phyloP scores from a whole-genome alignment of 805 yeast genomes.

The Candida parachauliodes region DNA sequence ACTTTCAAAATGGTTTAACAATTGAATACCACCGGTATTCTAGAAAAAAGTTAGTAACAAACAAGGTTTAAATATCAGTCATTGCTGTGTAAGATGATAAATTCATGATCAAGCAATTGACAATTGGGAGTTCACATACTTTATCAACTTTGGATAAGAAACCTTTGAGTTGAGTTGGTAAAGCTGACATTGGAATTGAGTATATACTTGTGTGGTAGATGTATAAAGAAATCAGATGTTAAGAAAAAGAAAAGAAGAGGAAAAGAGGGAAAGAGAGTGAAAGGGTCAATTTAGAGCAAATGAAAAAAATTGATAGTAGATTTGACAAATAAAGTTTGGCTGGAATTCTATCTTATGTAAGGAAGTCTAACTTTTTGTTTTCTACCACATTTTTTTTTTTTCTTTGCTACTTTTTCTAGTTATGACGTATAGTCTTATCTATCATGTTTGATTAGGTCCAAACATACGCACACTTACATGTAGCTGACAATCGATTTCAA shows the following conservation, averaged over 20 bases:
- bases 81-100: no score
- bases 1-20: constrained; percentile 36
- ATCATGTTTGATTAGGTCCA: no score
- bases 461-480: no score
- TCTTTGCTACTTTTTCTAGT: neutral
- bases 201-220: neutral
- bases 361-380: no score
- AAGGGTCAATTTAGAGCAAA: neutral
- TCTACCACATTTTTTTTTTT: no score
- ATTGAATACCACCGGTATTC: constrained; percentile 28
- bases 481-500: no score
- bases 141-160: constrained; percentile 45
- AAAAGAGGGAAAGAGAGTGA: neutral
- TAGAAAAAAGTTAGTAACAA: constrained; percentile 10
- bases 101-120: constrained; percentile 9
- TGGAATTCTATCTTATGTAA: no score
- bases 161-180: constrained; percentile 43
- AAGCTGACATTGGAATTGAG: constrained; percentile 33
- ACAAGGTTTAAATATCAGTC: no score
- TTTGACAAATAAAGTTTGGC: no score
- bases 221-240: neutral
- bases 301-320: no score
- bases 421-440: neutral
- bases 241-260: constrained; percentile 1
- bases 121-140: constrained; percentile 28